phyloP scores from a whole-genome alignment of 2,329 filamentous ascomycete genomes.

The Pyricularia pennisetigena region DNA sequence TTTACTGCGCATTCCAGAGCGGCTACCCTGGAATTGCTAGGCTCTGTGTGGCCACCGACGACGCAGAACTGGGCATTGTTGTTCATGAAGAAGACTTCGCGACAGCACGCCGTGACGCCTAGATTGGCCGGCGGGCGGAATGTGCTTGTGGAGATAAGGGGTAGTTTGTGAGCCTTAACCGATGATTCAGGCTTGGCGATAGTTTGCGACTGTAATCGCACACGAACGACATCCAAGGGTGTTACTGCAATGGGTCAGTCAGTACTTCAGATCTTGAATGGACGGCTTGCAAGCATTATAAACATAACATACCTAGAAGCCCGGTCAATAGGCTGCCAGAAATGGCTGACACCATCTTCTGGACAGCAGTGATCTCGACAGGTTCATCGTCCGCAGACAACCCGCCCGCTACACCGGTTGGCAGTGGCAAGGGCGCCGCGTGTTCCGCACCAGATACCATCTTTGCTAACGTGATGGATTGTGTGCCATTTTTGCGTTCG shows the following conservation, averaged over 20 bases:
- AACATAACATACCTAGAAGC: constrained; percentile 60
- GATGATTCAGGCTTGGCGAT: constrained; percentile 13
- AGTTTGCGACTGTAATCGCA: constrained; percentile 83
- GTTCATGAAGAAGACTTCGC: constrained; percentile 94
- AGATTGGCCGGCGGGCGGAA: constrained; percentile 64
- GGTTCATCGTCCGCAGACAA: constrained; percentile 29
- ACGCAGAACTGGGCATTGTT: constrained; percentile 76
- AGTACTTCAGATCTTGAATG: constrained; percentile 5
- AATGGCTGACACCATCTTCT: constrained; percentile 93
- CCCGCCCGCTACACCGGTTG: background rate
- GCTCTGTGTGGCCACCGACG: constrained; percentile 41
- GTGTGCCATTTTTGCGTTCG: constrained; percentile 20
- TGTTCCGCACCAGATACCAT: constrained; percentile 20
- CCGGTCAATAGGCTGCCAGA: constrained; percentile 86
- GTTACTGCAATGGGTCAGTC: constrained; percentile 52
- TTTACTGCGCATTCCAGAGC: constrained; percentile 73
- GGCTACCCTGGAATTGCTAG: constrained; percentile 21
- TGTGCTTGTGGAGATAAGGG: constrained; percentile 40
- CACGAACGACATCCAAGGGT: constrained; percentile 90
- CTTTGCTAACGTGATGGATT: constrained; percentile 16
- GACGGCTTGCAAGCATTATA: background rate
- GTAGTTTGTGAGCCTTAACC: background rate
- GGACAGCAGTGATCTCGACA: constrained; percentile 65
- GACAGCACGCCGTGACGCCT: constrained; percentile 88
- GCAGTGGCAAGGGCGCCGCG: background rate